Conservation (phyloP, 139 green algal species). For the Chlorella sp. region DNA sequence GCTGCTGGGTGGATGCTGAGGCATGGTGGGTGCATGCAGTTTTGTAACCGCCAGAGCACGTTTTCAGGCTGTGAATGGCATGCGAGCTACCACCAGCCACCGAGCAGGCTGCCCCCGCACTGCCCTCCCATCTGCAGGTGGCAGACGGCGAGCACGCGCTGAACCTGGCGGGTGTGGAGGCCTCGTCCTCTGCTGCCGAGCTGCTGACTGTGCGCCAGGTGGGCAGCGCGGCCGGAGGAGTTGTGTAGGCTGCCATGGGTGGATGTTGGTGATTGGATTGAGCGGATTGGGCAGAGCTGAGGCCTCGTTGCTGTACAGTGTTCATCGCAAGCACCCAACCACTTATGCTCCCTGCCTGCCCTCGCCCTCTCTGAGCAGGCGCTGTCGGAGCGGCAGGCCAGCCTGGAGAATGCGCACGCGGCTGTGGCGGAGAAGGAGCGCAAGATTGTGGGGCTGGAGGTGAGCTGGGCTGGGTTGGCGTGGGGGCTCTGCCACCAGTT, state of each 20-base stretch:
- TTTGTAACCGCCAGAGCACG: neutral
- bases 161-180: neutral
- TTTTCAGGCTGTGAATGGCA: neutral
- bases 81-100: too few relatives aligned
- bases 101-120: neutral
- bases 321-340: too few relatives aligned
- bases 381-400: neutral
- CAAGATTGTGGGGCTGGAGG: neutral
- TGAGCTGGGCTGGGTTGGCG: neutral
- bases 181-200: neutral
- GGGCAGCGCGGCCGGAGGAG: too few relatives aligned
- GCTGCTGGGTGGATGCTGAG: too few relatives aligned
- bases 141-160: slow-evolving; percentile 1
- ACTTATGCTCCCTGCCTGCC: too few relatives aligned
- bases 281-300: too few relatives aligned
- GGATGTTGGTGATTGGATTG: too few relatives aligned
- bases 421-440: slow-evolving; percentile 27
- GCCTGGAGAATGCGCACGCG: slow-evolving; percentile 16
- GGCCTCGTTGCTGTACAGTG: too few relatives aligned
- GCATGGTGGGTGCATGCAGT: too few relatives aligned
- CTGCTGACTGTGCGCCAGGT: neutral
- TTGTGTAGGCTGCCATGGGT: too few relatives aligned
- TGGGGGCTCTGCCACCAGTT: too few relatives aligned
- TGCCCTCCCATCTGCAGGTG: neutral
- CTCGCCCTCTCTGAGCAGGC: too few relatives aligned